These are phyloP conservation scores for Citeromyces hawaiiensis DNA, from an alignment of 1,139 yeast species.

Conservation along the genomic window DNA sequence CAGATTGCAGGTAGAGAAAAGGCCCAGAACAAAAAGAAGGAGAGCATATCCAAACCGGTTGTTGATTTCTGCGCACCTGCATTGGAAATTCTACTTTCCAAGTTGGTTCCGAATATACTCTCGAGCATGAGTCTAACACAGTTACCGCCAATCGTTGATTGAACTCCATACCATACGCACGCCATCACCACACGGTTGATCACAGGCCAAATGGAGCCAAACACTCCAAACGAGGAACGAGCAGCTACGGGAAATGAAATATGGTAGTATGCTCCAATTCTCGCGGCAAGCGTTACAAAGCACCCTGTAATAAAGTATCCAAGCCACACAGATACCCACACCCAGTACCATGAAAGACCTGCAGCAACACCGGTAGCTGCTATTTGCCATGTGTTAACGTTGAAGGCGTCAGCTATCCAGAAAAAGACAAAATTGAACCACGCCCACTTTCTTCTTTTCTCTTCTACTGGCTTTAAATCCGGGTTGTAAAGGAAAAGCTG, in stretches of 20 bases:
- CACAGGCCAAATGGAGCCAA: slow-evolving; percentile 65
- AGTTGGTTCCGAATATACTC: slow-evolving; percentile 47
- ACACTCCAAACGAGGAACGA: slow-evolving; percentile 58
- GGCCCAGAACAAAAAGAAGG: slow-evolving; percentile 66
- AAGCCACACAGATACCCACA: slow-evolving; percentile 75
- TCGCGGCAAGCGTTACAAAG: slow-evolving; percentile 47
- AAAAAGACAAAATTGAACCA: slow-evolving; percentile 71
- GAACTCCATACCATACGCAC: slow-evolving; percentile 69
- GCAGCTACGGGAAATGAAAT: slow-evolving; percentile 61
- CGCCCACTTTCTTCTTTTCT: slow-evolving; percentile 56
- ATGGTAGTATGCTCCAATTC: slow-evolving; percentile 58
- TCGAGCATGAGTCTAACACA: slow-evolving; percentile 56
- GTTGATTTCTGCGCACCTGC: slow-evolving; percentile 13
- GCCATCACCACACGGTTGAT: slow-evolving; percentile 68
- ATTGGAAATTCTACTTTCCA: slow-evolving; percentile 28
- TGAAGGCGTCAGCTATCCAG: slow-evolving; percentile 83
- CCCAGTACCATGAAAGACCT: slow-evolving; percentile 82
- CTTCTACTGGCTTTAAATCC: slow-evolving; percentile 70
- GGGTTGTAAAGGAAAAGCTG: slow-evolving; percentile 55
- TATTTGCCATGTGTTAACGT: slow-evolving; percentile 83
- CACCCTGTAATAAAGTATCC: slow-evolving; percentile 37
- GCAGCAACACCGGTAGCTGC: slow-evolving; percentile 70
- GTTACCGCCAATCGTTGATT: slow-evolving; percentile 66
- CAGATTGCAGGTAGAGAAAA: slow-evolving; percentile 60
- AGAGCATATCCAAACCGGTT: slow-evolving; percentile 41